Conservation (phyloP, 345 rosid genomes). For the Xanthoceras sorbifolium region DNA sequence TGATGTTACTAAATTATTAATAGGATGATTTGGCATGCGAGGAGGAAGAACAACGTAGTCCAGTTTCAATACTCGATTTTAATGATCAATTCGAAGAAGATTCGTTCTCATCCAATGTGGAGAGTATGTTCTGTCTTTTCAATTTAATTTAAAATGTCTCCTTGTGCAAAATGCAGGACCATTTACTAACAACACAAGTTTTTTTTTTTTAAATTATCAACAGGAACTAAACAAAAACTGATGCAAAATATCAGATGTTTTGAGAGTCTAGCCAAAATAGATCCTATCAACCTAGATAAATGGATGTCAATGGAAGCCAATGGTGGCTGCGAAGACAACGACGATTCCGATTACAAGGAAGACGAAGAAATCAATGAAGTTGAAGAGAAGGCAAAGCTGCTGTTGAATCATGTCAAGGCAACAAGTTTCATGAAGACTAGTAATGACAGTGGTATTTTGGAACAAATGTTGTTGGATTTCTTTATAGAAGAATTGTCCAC, state of each 20-base stretch:
- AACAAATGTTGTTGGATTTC: conserved; percentile 49
- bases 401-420: conserved; percentile 41
- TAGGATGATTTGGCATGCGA: conserved; percentile 46
- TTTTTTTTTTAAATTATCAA: not conserved
- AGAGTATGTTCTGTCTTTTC: conserved; percentile 38
- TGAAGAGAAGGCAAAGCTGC: conserved; percentile 46
- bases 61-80: conserved; percentile 52
- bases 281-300: conserved; percentile 34
- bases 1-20: conserved; percentile 2
- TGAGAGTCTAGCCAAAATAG: conserved; percentile 38
- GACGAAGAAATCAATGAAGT: conserved; percentile 33
- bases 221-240: conserved; percentile 44
- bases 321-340: conserved; percentile 14
- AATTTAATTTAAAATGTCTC: conserved; percentile 6
- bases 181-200: not conserved
- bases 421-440: conserved; percentile 30
- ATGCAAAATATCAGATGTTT: conserved; percentile 38
- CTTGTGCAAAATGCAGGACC: not conserved
- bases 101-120: conserved; percentile 38
- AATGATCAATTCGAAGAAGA: conserved; percentile 45
- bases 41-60: conserved; percentile 46
- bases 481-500: conserved; percentile 45
- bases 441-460: conserved; percentile 11
- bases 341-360: conserved; percentile 26
- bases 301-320: conserved; percentile 37